phyloP scores from a whole-genome alignment of 495 filamentous ascomycete genomes.

The Melanomma pulvis-pyrius region DNA sequence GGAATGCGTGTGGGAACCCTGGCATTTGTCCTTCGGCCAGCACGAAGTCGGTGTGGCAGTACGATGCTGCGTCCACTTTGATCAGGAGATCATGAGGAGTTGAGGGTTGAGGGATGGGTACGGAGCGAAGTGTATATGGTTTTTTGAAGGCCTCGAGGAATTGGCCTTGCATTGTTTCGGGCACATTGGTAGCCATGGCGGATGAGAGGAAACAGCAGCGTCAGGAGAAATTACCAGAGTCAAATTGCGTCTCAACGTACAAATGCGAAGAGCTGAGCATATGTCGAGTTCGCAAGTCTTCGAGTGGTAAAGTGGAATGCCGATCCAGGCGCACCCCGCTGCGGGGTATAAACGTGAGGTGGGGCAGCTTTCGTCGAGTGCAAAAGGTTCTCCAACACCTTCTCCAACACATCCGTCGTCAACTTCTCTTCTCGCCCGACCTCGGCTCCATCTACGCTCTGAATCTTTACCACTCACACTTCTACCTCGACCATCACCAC shows the following conservation, averaged over 20 bases:
- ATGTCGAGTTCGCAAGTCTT: not conserved
- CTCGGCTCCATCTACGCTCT: not conserved
- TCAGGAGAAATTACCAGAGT: not conserved
- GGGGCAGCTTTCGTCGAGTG: conserved; percentile 18
- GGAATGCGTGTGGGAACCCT: conserved; percentile 26
- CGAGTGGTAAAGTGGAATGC: not conserved
- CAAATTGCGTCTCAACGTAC: not conserved
- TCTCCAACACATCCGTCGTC: conserved; percentile 14
- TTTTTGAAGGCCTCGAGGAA: conserved; percentile 46
- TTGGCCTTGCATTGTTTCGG: conserved; percentile 45
- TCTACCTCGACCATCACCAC: not conserved
- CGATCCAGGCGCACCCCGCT: conserved; percentile 13
- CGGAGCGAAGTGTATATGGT: conserved; percentile 40
- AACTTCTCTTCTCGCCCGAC: not conserved
- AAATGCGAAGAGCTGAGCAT: not conserved
- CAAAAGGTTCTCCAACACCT: conserved; percentile 8
- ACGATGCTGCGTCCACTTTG: conserved; percentile 47
- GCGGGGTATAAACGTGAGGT: conserved; percentile 24
- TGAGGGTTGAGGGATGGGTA: conserved; percentile 37
- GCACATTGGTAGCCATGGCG: conserved; percentile 21
- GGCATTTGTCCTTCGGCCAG: conserved; percentile 45
- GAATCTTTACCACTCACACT: not conserved
- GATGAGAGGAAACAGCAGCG: too few relatives aligned
- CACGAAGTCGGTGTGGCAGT: conserved; percentile 49
- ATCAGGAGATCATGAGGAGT: conserved; percentile 44